phyloP scores from a whole-genome alignment of 139 green algal species.

The Chlorella sp. region DNA sequence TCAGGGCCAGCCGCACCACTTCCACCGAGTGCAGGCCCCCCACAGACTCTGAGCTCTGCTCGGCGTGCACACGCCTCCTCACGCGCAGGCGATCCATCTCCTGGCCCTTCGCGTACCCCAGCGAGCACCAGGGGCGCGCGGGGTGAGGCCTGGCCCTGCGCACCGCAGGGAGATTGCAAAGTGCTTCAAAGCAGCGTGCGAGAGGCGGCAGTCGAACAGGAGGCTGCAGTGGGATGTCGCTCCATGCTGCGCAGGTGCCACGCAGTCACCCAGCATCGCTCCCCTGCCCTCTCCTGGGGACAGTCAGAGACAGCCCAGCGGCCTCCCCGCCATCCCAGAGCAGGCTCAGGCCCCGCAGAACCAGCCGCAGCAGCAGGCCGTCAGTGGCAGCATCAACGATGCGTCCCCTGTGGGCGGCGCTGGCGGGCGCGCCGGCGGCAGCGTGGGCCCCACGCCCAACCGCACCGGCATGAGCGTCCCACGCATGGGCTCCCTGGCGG shows the following conservation, averaged over 20 bases:
- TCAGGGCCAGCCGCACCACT: too few species aligned
- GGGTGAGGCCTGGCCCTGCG: background rate
- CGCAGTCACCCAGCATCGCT: background rate
- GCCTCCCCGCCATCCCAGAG: background rate
- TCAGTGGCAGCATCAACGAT: too few species aligned
- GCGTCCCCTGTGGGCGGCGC: too few species aligned
- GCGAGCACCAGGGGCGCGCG: background rate
- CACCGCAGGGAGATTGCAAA: background rate
- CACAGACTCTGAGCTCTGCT: too few species aligned
- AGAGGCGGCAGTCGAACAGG: too few species aligned
- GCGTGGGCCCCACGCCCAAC: too few species aligned
- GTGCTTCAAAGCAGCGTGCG: too few species aligned
- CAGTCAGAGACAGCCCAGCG: background rate
- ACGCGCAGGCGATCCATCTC: background rate
- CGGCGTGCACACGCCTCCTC: too few species aligned
- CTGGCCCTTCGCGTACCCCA: background rate
- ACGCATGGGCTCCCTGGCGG: background rate
- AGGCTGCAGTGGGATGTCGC: too few species aligned
- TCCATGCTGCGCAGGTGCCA: background rate
- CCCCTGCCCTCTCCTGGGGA: slow-evolving; percentile 2
- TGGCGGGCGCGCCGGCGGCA: too few species aligned
- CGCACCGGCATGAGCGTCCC: background rate
- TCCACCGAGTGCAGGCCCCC: too few species aligned
- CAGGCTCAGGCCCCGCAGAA: background rate
- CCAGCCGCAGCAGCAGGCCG: background rate